A percentile compares a stretch with the other conserved stretches of the same genome.
These are phyloP conservation scores for Phytophthora hybrid DNA, from an alignment of 352 stramenopile species.

Conservation along the genomic window DNA sequence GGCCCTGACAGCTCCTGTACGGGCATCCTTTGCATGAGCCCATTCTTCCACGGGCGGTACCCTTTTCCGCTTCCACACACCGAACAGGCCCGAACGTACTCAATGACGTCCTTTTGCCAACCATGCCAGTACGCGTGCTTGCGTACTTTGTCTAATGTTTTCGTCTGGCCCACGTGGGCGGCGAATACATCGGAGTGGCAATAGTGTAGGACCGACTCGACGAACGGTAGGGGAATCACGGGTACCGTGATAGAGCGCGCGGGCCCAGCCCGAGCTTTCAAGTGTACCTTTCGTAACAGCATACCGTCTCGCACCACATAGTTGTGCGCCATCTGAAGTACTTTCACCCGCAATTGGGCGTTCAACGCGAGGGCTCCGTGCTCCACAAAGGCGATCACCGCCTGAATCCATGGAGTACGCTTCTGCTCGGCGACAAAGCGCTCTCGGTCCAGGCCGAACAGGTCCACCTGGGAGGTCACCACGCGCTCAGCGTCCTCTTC, in stretches of 20 bases:
- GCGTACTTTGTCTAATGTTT: constrained; percentile 10
- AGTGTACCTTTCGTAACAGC: constrained; percentile 2
- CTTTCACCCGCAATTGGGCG: neutral
- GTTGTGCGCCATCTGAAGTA: neutral
- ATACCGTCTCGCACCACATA: neutral
- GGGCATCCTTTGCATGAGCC: too few species aligned
- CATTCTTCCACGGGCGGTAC: too few species aligned
- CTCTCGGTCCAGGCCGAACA: too few species aligned
- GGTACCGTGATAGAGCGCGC: constrained; percentile 2
- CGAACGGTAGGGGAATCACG: constrained; percentile 4
- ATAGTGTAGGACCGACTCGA: constrained; percentile 18
- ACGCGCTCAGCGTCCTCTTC: too few species aligned
- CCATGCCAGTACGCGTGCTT: constrained; percentile 3
- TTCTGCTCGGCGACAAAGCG: neutral
- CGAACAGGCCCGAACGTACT: too few species aligned
- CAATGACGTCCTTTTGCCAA: neutral
- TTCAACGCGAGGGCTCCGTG: constrained; percentile 2
- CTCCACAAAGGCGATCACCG: neutral
- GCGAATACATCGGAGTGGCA: constrained; percentile 19
- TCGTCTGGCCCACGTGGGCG: neutral
- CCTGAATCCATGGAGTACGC: constrained; percentile 9
- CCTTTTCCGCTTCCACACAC: too few species aligned
- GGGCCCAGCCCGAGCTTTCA: neutral
- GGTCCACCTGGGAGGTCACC: too few species aligned
- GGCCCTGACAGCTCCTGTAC: too few species aligned